These are phyloP conservation scores for Naganishia randhawae DNA, from an alignment of 768 basidiomycete species.

Conservation along the genomic window DNA sequence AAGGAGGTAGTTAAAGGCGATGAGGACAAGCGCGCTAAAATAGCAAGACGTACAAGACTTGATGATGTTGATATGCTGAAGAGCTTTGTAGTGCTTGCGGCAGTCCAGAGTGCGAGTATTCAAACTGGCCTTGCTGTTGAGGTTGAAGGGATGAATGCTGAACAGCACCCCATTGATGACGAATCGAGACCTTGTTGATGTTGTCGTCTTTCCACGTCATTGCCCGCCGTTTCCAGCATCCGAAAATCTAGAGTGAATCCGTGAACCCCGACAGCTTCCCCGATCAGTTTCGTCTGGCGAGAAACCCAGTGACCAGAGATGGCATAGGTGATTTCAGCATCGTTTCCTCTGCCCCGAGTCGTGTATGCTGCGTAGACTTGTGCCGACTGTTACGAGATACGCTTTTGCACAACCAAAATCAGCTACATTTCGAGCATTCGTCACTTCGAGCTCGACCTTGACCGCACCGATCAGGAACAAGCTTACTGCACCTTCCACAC, in stretches of 20 bases:
- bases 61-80: not conserved
- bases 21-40: not conserved
- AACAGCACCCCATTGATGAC: too few relatives aligned
- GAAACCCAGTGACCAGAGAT: not conserved
- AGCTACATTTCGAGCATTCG: constrained; percentile 10
- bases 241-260: too few relatives aligned
- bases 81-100: too few relatives aligned
- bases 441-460: constrained; percentile 22
- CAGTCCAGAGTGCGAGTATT: too few relatives aligned
- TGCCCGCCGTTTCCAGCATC: too few relatives aligned
- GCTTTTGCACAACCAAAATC: not conserved
- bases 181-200: too few relatives aligned
- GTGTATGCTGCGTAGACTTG: constrained; percentile 24
- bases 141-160: too few relatives aligned
- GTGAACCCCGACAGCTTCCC: too few relatives aligned
- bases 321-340: not conserved
- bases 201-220: too few relatives aligned
- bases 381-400: constrained; percentile 17
- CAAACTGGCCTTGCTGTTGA: too few relatives aligned
- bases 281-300: not conserved
- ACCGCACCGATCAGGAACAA: not conserved
- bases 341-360: not conserved
- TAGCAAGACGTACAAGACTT: not conserved
- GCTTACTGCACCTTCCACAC: not conserved
- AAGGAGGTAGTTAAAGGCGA: not conserved